Evolutionary conservation across 148 eudicot species (phyloP), one percentile per base, ranked within the genome.

Genomic region (Linanthus parryae): DNA sequence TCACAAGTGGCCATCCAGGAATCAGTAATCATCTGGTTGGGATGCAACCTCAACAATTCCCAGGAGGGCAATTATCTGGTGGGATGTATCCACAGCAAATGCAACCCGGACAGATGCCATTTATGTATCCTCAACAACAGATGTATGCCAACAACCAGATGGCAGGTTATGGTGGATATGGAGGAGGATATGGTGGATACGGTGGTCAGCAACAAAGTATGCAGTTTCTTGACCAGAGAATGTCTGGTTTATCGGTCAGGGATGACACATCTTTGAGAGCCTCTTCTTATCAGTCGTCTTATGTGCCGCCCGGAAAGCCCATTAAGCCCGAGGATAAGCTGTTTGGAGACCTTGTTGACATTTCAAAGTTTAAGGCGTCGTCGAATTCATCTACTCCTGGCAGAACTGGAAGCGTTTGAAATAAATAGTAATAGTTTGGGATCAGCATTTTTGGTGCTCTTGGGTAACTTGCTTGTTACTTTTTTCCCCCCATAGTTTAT

Each of bases 331-430:
- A 86, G 42, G 96, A 91, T 52, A 91, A 87, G 76, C 71, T 91
- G n/a, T 91, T 91, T 31, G 95, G 98, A 8, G 98, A 91, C 62
- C 86, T 91, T 23, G 94, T 91, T 52, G 80, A 77, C 67, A 76
- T 91, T 60, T 72, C 98, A 1, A 91, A 84, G 55, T 63, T 72
- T 55, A 91, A 86, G 70, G 73, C 88, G 2, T 59, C 58, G 3
- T 81, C 81, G n/a, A n/a, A n/a, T n/a, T n/a, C n/a, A 73, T 30
- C 79, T 33, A 44, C 74, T 31, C 80, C 88, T 35, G 66, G 76
- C 60, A 69, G 85, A 66, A 72, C 84, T 16, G 95, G 79, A 50
- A 86, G 89, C 65, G 63, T 73, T 73, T 87, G 94, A 91, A 42
- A 27, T 26, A 58, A 51, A n/a, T n/a, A n/a, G n/a, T n/a, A n/a